Conservation (phyloP, 768 basidiomycete species). For the Pleurotus tuber-regium region DNA sequence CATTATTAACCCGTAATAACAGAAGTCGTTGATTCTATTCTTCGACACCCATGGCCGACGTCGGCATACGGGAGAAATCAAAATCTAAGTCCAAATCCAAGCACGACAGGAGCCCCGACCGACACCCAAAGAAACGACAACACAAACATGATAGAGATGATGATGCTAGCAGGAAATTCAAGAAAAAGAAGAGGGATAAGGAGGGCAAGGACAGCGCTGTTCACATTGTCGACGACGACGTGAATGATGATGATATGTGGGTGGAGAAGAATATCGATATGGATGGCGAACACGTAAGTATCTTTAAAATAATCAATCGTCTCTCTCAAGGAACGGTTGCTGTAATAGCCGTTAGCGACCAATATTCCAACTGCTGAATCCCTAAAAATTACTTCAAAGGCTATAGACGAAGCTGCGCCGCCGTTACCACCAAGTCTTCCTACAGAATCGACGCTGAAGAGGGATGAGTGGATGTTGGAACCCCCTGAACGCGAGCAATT, state of each 20-base stretch:
- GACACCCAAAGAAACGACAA: constrained; percentile 1
- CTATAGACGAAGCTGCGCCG: constrained; percentile 43
- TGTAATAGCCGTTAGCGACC: constrained; percentile 57
- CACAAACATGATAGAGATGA: constrained; percentile 6
- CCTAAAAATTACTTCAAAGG: constrained; percentile 64
- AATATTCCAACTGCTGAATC: constrained; percentile 70
- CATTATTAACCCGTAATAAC: too few species aligned
- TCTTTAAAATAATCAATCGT: neutral
- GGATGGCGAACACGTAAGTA: constrained; percentile 70
- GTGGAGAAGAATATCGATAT: constrained; percentile 83
- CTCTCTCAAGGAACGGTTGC: constrained; percentile 10
- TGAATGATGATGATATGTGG: constrained; percentile 77
- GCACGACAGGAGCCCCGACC: neutral
- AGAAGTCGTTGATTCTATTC: neutral
- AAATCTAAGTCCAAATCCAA: neutral
- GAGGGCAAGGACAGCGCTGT: neutral
- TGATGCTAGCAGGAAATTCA: neutral
- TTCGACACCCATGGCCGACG: neutral
- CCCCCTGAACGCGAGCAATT: constrained; percentile 34
- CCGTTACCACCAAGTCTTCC: constrained; percentile 43
- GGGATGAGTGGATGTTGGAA: constrained; percentile 90
- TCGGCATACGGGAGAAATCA: neutral
- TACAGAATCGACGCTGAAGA: constrained; percentile 51
- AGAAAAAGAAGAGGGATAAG: constrained; percentile 5
- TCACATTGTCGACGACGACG: constrained; percentile 68